phyloP scores from a whole-genome alignment of 768 basidiomycete genomes.

The Suillus americanus region DNA sequence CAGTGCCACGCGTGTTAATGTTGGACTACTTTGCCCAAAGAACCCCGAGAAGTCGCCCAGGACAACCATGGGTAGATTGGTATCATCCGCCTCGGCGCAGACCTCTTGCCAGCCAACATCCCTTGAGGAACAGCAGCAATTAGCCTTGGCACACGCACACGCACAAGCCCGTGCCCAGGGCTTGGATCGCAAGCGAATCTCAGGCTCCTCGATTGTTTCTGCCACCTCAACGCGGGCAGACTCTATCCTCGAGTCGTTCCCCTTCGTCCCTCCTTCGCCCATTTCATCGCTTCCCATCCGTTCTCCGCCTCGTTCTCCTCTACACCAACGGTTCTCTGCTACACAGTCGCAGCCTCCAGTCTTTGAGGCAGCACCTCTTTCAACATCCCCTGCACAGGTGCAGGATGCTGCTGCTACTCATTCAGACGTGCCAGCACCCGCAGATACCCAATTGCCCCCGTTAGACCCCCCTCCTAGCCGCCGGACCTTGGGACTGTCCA shows the following conservation, averaged over 20 bases:
- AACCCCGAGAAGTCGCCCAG: constrained; percentile 46
- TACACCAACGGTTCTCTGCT: constrained; percentile 56
- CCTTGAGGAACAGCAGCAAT: constrained; percentile 68
- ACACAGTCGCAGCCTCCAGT: constrained; percentile 10
- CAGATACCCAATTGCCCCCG: constrained; percentile 34
- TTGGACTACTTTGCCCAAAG: constrained; percentile 43
- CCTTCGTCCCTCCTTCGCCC: constrained; percentile 87
- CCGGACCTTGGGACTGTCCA: constrained; percentile 67
- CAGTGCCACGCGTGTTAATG: constrained; percentile 67
- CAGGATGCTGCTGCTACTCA: background rate
- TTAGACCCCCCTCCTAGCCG: constrained; percentile 54
- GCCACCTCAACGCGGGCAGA: constrained; percentile 74
- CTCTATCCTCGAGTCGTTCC: constrained; percentile 84
- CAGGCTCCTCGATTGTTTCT: constrained; percentile 66
- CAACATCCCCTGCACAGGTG: background rate
- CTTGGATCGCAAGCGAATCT: constrained; percentile 49
- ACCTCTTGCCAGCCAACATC: constrained; percentile 24
- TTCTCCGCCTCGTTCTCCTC: constrained; percentile 73
- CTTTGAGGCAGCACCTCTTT: background rate
- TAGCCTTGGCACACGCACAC: constrained; percentile 60
- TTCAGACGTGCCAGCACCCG: constrained; percentile 24
- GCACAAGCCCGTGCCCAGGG: constrained; percentile 58
- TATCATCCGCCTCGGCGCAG: constrained; percentile 43
- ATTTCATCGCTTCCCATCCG: constrained; percentile 80
- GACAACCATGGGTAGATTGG: constrained; percentile 62